These are phyloP conservation scores for Coemansia sp. DNA, from an alignment of 192 early-diverging fungal genomes.

Conservation along the genomic window DNA sequence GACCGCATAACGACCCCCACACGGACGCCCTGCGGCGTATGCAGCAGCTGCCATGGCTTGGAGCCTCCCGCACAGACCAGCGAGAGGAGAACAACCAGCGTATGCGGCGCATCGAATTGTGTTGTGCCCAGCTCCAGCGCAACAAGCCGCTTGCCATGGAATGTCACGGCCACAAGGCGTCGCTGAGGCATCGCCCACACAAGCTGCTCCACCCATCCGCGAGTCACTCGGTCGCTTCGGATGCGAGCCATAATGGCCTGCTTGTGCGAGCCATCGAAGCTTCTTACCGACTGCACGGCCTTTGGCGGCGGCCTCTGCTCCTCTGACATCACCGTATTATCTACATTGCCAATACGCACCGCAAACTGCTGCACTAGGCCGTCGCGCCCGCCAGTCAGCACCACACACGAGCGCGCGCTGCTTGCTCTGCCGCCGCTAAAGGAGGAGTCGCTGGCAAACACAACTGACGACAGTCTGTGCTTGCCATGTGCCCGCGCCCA, in stretches of 20 bases:
- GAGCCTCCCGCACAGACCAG: slow-evolving; percentile 76
- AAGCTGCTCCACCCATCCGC: slow-evolving; percentile 73
- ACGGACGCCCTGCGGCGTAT: slow-evolving; percentile 51
- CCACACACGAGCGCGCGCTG: background rate
- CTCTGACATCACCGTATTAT: no score
- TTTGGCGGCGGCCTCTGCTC: no score
- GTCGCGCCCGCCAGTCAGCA: slow-evolving; percentile 34
- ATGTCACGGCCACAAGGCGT: slow-evolving; percentile 64
- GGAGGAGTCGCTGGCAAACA: background rate
- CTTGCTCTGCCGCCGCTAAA: background rate
- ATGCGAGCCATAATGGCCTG: background rate
- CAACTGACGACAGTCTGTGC: slow-evolving; percentile 7
- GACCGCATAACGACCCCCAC: slow-evolving; percentile 52
- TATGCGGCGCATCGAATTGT: no score
- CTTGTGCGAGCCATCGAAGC: background rate
- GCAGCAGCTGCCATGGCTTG: slow-evolving; percentile 70
- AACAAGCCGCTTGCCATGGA: slow-evolving; percentile 74
- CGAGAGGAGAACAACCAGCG: slow-evolving; percentile 48
- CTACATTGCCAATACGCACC: background rate
- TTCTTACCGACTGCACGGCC: background rate
- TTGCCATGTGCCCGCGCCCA: slow-evolving; percentile 14
- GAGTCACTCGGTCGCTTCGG: slow-evolving; percentile 64
- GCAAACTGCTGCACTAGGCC: slow-evolving; percentile 11
- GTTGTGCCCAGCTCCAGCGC: slow-evolving; percentile 60
- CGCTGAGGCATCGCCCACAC: slow-evolving; percentile 31